A percentile compares a stretch with the other conserved stretches of the same genome.
Evolutionary conservation across 2,329 filamentous ascomycete genomes (phyloP).

Genomic region (Rutstroemia sydowiana): DNA sequence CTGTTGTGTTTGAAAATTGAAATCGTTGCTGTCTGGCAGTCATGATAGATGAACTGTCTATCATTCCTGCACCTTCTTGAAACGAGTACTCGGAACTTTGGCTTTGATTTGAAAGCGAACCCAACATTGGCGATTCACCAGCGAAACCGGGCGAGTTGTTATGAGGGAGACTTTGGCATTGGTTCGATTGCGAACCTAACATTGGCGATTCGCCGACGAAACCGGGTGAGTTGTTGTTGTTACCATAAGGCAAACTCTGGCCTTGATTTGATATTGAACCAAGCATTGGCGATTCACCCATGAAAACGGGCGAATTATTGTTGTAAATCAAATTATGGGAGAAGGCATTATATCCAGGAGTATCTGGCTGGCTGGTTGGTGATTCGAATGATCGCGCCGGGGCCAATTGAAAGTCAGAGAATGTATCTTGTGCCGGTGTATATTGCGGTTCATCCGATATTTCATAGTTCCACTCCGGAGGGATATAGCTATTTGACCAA

Average conservation of each 20-base stretch:
- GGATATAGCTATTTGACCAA: slow-evolving; percentile 13
- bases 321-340: slow-evolving; percentile 20
- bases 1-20: slow-evolving; percentile 29
- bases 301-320: slow-evolving; percentile 21
- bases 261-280: too few relatives aligned
- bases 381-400: slow-evolving; percentile 21
- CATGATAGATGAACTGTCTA: slow-evolving; percentile 16
- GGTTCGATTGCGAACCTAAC: too few relatives aligned
- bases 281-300: slow-evolving; percentile 21
- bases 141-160: too few relatives aligned
- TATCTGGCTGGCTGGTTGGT: slow-evolving; percentile 26
- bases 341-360: slow-evolving; percentile 27
- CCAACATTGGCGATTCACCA: too few relatives aligned
- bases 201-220: too few relatives aligned
- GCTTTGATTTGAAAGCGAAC: slow-evolving; percentile 19
- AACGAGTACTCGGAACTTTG: slow-evolving; percentile 24
- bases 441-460: slow-evolving; percentile 25
- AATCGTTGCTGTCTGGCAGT: slow-evolving; percentile 27
- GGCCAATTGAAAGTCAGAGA: slow-evolving; percentile 24
- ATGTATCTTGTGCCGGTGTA: slow-evolving; percentile 24
- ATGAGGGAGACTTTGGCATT: too few relatives aligned
- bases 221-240: too few relatives aligned
- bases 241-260: too few relatives aligned
- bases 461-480: slow-evolving; percentile 21
- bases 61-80: slow-evolving; percentile 17